A percentile compares a stretch with the other conserved stretches of the same genome.
Evolutionary conservation across 1,284 basidiomycete species (phyloP).

Genomic region (Leccinum variabile): DNA sequence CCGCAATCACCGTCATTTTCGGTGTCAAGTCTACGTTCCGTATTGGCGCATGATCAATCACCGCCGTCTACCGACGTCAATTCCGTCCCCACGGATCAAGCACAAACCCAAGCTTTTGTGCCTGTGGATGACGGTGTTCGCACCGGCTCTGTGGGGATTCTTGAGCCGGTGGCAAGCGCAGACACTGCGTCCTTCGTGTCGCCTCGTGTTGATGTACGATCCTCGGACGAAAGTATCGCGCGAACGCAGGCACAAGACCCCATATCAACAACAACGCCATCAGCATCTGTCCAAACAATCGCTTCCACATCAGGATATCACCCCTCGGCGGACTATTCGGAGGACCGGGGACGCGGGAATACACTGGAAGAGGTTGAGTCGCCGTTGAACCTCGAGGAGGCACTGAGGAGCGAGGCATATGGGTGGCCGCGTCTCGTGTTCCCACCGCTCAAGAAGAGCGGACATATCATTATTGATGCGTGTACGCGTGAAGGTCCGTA

Average conservation of each 20-base stretch:
- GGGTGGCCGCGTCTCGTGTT: slow-evolving; percentile 90
- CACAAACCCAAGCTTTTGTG: slow-evolving; percentile 45
- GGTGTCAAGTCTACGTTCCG: slow-evolving; percentile 11
- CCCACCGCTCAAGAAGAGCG: slow-evolving; percentile 88
- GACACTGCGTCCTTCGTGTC: slow-evolving; percentile 21
- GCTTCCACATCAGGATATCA: slow-evolving; percentile 15
- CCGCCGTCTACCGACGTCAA: slow-evolving; percentile 21
- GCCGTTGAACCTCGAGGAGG: slow-evolving; percentile 43
- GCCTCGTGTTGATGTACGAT: slow-evolving; percentile 31
- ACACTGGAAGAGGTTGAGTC: slow-evolving; percentile 15
- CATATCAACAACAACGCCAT: slow-evolving; percentile 21
- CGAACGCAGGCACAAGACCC: slow-evolving; percentile 17
- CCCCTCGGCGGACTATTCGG: not conserved
- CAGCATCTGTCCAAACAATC: slow-evolving; percentile 9
- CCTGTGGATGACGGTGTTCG: slow-evolving; percentile 41
- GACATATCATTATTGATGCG: slow-evolving; percentile 91
- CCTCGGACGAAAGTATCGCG: slow-evolving; percentile 15
- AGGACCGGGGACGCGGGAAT: slow-evolving; percentile 7
- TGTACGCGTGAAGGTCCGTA: slow-evolving; percentile 78
- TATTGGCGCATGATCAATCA: slow-evolving; percentile 17
- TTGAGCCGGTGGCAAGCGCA: slow-evolving; percentile 20
- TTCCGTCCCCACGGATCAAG: slow-evolving; percentile 31
- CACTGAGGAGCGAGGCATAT: slow-evolving; percentile 67
- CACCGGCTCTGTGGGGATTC: slow-evolving; percentile 15
- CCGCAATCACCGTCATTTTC: slow-evolving; percentile 31